Conservation (phyloP, 352 stramenopile genomes). For the Globisporangium camurandrum region DNA sequence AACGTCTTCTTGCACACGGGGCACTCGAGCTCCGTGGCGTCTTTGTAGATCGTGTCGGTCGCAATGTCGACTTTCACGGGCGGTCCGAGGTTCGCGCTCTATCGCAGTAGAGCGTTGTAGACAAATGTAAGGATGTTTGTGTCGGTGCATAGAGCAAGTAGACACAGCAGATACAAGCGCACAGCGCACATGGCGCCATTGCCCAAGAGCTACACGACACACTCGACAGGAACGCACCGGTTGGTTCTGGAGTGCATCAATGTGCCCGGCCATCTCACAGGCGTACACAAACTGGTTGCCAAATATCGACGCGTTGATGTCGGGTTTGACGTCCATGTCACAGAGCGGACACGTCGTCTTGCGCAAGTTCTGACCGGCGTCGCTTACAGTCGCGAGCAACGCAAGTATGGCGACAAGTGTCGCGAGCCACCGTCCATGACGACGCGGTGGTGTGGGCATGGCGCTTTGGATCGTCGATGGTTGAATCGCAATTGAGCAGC, state of each 20-base stretch:
- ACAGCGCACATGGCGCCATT: background rate
- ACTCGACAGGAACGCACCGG: slow-evolving; percentile 27
- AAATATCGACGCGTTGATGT: slow-evolving; percentile 59
- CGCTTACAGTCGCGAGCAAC: slow-evolving; percentile 14
- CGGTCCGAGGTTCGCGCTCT: slow-evolving; percentile 38
- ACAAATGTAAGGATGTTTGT: too few species aligned
- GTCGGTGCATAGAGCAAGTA: too few species aligned
- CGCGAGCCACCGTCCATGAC: slow-evolving; percentile 7
- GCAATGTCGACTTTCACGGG: slow-evolving; percentile 37
- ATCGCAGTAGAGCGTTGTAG: too few species aligned
- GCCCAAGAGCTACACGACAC: background rate
- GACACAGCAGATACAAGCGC: background rate
- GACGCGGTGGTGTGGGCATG: background rate
- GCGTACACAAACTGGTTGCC: slow-evolving; percentile 72
- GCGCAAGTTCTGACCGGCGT: slow-evolving; percentile 42
- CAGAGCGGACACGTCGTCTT: slow-evolving; percentile 37
- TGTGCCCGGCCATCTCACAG: slow-evolving; percentile 78
- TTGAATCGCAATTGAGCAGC: background rate
- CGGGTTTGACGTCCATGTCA: slow-evolving; percentile 29
- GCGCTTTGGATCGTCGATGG: background rate
- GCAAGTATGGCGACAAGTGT: slow-evolving; percentile 17
- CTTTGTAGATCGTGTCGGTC: slow-evolving; percentile 66
- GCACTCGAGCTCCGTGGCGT: slow-evolving; percentile 44
- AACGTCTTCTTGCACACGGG: slow-evolving; percentile 54
- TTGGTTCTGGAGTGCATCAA: slow-evolving; percentile 72